Evolutionary conservation across 1,139 yeast genomes (phyloP).

Genomic region (Yamadazyma sp.): DNA sequence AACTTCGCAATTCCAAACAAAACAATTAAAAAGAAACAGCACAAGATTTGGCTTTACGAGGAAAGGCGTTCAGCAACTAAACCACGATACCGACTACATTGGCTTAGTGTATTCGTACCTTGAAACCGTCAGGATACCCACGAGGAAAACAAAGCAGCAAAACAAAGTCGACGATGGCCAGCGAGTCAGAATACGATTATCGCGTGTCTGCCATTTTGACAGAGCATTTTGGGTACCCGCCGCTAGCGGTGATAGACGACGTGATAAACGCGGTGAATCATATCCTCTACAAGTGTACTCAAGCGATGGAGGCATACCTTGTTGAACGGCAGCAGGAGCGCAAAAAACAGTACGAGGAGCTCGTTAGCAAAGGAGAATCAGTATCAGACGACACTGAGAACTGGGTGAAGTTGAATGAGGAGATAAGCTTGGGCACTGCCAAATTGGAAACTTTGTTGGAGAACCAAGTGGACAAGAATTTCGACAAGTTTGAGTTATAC

Average conservation of each 20-base stretch:
- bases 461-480: slow-evolving; percentile 75
- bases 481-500: slow-evolving; percentile 85
- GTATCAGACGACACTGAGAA: neutral
- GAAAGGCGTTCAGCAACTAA: too few relatives aligned
- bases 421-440: slow-evolving; percentile 75
- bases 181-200: slow-evolving; percentile 9
- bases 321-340: slow-evolving; percentile 26
- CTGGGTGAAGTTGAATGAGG: slow-evolving; percentile 32
- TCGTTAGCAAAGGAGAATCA: slow-evolving; percentile 13
- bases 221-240: slow-evolving; percentile 86
- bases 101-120: too few relatives aligned
- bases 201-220: slow-evolving; percentile 42
- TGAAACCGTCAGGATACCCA: too few relatives aligned
- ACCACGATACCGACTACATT: too few relatives aligned
- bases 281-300: slow-evolving; percentile 78
- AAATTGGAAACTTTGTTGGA: slow-evolving; percentile 78
- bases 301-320: slow-evolving; percentile 73
- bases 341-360: slow-evolving; percentile 13
- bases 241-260: slow-evolving; percentile 84
- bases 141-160: neutral
- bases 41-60: too few relatives aligned
- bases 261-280: slow-evolving; percentile 87
- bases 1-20: neutral
- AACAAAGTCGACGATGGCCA: neutral
- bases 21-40: neutral